Base-by-base conservation (phyloP, 345 rosid species). In the Noccaea bulbosa region DNA sequence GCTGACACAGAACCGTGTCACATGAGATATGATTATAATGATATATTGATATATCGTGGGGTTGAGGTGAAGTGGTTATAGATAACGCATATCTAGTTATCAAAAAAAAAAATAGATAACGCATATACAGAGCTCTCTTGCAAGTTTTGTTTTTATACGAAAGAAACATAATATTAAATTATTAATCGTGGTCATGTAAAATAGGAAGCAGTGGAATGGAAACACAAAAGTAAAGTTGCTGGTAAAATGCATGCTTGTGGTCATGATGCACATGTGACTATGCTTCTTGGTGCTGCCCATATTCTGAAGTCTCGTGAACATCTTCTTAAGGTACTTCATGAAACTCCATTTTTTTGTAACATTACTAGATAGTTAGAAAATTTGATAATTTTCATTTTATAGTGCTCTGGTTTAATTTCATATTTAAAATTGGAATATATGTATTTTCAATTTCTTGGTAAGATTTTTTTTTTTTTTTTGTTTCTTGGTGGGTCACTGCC, bases 201-300 rank as follows among this genome's bases (percentile, higher is more conserved):
- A 51, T 44, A 92, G 98, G 98, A 92, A 80, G 90, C 83, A 14
- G 98, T 86, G 14, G 94, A 89, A 62, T 92, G 96, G 98, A 81
- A 85, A 67, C 80, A 87, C 50, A 92, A 82, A 74, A 92, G 98
- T 78, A 86, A 82, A 83, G 82, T 86, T 15, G 83, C 81, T 1
- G 94, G 96, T 12, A 92, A 85, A 79, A 92, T 92, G 98, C 98
- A 92, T 77, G 96, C 98, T 16, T 92, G 96, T 73, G 96, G 94
- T 9, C 98, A 92, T 55, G 96, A 92, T 55, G 98, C 92, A 6
- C 98, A 89, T 79, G 96, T 89, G 27, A 83, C 94, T 14, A 92
- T 92, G 98, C 91, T 92, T 10, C 70, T 92, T 22, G 98, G 98
- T 11, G 96, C 96, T 32, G 96, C 98, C 75, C 85, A 84, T 68